Evolutionary conservation across 306 rosid species (phyloP).

Genomic region (Coriaria nepalensis): DNA sequence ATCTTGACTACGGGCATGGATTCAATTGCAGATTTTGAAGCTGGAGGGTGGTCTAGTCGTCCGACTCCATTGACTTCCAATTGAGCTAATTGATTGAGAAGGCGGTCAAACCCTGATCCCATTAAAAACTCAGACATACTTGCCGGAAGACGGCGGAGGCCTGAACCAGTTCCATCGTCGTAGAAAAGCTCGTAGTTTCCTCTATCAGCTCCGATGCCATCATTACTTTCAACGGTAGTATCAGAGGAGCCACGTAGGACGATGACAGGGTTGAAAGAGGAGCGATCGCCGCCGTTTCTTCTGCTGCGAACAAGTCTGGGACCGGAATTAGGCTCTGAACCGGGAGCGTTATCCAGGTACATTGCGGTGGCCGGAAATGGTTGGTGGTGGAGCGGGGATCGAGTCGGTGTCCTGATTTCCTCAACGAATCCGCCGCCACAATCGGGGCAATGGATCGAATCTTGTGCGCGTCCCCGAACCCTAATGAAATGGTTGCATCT

Average conservation of each 20-base stretch:
- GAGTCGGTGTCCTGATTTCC: slow-evolving; percentile 32
- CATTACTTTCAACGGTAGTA: slow-evolving; percentile 19
- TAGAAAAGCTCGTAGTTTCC: slow-evolving; percentile 49
- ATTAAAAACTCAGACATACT: slow-evolving; percentile 44
- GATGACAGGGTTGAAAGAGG: slow-evolving; percentile 49
- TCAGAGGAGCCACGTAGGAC: slow-evolving; percentile 41
- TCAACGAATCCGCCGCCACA: slow-evolving; percentile 44
- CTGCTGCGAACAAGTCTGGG: slow-evolving; percentile 33
- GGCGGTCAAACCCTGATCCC: slow-evolving; percentile 59
- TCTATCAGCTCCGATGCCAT: slow-evolving; percentile 28
- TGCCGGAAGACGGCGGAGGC: slow-evolving; percentile 45
- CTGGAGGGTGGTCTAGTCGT: slow-evolving; percentile 41
- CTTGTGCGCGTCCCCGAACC: slow-evolving; percentile 27
- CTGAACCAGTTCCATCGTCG: slow-evolving; percentile 47
- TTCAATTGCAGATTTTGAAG: slow-evolving; percentile 53
- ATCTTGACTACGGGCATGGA: slow-evolving; percentile 53
- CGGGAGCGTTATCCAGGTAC: slow-evolving; percentile 21
- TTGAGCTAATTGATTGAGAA: slow-evolving; percentile 45
- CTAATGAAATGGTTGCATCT: slow-evolving; percentile 35
- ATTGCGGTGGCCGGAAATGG: slow-evolving; percentile 36
- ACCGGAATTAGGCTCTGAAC: slow-evolving; percentile 16
- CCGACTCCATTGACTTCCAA: slow-evolving; percentile 32
- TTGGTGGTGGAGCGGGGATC: slow-evolving; percentile 18
- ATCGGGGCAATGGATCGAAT: slow-evolving; percentile 35
- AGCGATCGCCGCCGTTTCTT: slow-evolving; percentile 36